phyloP scores from a whole-genome alignment of 208 protist genomes.

The Strigomonas oncopelti region DNA sequence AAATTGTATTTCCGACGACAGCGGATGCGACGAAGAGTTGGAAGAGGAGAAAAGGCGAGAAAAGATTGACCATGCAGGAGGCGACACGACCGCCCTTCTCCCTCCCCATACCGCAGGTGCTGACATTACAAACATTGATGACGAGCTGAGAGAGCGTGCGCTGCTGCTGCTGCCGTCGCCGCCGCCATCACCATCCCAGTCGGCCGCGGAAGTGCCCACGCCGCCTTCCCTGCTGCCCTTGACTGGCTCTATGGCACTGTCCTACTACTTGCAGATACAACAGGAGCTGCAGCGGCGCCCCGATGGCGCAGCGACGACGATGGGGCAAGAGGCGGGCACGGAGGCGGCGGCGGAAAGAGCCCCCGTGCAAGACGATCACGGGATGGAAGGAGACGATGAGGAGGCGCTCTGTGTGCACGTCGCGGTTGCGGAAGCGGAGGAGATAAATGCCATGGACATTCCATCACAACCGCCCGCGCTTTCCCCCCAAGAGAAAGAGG shows the following conservation, averaged over 20 bases:
- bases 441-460: not conserved
- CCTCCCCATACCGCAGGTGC: too few species aligned
- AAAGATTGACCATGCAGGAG: not conserved
- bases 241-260: constrained; percentile 9
- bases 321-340: not conserved
- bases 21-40: not conserved
- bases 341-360: not conserved
- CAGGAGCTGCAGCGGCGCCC: not conserved
- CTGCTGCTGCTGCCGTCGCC: too few species aligned
- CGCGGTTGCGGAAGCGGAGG: too few species aligned
- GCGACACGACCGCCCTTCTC: not conserved
- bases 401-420: too few species aligned
- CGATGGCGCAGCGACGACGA: not conserved
- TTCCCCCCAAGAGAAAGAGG: not conserved
- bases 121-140: too few species aligned
- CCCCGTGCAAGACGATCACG: not conserved
- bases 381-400: too few species aligned
- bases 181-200: too few species aligned
- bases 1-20: not conserved
- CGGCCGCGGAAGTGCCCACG: not conserved
- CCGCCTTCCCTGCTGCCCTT: not conserved
- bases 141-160: too few species aligned
- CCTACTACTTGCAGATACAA: constrained; percentile 9
- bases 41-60: not conserved
- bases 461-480: not conserved